phyloP scores from a whole-genome alignment of 2,329 filamentous ascomycete species.

The Escovopsis weberi region DNA sequence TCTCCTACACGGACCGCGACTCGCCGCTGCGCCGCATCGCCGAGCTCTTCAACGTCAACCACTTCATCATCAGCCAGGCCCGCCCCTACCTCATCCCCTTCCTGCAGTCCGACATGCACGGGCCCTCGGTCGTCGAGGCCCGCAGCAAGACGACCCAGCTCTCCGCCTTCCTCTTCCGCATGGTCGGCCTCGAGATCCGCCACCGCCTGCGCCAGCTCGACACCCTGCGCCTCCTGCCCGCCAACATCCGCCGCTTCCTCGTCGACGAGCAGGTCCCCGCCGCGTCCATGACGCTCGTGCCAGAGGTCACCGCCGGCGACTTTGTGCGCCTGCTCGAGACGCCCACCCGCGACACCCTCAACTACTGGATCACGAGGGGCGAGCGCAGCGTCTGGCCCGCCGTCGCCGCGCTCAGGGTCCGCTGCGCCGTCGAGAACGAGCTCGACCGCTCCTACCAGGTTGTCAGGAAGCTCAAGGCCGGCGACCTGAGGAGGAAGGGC shows the following conservation, averaged over 20 bases:
- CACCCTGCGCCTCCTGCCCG: slow-evolving; percentile 56
- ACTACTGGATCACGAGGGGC: slow-evolving; percentile 74
- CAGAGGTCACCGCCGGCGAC: slow-evolving; percentile 58
- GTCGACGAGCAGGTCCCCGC: slow-evolving; percentile 73
- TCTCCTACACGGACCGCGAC: slow-evolving; percentile 50
- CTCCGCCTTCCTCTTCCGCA: slow-evolving; percentile 45
- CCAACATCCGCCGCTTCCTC: slow-evolving; percentile 56
- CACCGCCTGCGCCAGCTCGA: slow-evolving; percentile 74
- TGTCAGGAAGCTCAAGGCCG: slow-evolving; percentile 48
- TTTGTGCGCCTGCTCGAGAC: slow-evolving; percentile 71
- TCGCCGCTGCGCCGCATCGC: slow-evolving; percentile 55
- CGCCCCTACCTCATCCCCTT: slow-evolving; percentile 82
- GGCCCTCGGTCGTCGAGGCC: slow-evolving; percentile 47
- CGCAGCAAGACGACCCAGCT: slow-evolving; percentile 43
- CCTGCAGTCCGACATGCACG: slow-evolving; percentile 65
- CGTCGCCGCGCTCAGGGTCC: slow-evolving; percentile 63
- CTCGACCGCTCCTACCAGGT: slow-evolving; percentile 75
- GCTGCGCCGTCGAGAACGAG: slow-evolving; percentile 77
- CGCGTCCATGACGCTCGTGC: slow-evolving; percentile 66
- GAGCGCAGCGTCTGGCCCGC: slow-evolving; percentile 88
- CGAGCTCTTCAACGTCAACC: slow-evolving; percentile 83
- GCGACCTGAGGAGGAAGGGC: slow-evolving; percentile 32
- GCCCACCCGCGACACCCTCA: slow-evolving; percentile 58
- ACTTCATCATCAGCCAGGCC: slow-evolving; percentile 89
- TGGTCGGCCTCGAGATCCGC: slow-evolving; percentile 62